Evolutionary conservation across 352 stramenopile species (phyloP).

Genomic region (Phytophthora idaei): DNA sequence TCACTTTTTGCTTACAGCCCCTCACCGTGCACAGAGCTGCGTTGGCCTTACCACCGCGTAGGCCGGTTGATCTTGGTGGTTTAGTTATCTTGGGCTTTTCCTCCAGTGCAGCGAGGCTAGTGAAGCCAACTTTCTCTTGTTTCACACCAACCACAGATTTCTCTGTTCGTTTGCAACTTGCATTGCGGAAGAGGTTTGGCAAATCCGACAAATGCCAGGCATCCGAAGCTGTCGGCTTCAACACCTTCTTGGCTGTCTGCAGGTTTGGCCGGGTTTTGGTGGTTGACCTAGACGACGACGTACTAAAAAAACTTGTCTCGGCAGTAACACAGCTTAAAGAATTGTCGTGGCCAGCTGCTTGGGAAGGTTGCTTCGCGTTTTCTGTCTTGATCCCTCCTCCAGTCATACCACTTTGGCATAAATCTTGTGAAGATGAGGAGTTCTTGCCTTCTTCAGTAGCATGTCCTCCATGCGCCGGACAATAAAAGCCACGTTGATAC

Average conservation of each 20-base stretch:
- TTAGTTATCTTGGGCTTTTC: not conserved
- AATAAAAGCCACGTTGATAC: conserved; percentile 4
- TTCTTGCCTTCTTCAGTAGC: conserved; percentile 9
- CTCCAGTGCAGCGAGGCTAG: not conserved
- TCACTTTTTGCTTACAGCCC: conserved; percentile 1
- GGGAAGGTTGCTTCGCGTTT: not conserved
- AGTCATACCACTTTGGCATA: not conserved
- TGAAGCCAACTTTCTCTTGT: conserved; percentile 1
- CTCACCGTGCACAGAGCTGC: conserved; percentile 8
- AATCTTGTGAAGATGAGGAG: conserved; percentile 2
- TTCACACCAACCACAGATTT: not conserved
- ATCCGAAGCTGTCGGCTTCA: not conserved
- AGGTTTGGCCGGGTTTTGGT: conserved; percentile 13
- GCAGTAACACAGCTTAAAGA: not conserved
- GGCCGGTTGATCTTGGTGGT: not conserved
- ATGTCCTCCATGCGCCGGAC: conserved; percentile 9
- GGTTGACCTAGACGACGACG: not conserved
- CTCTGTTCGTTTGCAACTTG: conserved; percentile 7
- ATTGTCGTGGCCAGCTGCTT: not conserved
- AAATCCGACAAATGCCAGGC: conserved; percentile 24
- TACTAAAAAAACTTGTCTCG: not conserved
- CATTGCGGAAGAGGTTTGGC: conserved; percentile 21
- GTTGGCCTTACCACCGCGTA: not conserved
- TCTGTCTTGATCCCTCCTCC: not conserved
- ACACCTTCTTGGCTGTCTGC: conserved; percentile 5